These are phyloP conservation scores for Metarhizium robertsii DNA, from an alignment of 2,329 filamentous ascomycete species.

Conservation along the genomic window DNA sequence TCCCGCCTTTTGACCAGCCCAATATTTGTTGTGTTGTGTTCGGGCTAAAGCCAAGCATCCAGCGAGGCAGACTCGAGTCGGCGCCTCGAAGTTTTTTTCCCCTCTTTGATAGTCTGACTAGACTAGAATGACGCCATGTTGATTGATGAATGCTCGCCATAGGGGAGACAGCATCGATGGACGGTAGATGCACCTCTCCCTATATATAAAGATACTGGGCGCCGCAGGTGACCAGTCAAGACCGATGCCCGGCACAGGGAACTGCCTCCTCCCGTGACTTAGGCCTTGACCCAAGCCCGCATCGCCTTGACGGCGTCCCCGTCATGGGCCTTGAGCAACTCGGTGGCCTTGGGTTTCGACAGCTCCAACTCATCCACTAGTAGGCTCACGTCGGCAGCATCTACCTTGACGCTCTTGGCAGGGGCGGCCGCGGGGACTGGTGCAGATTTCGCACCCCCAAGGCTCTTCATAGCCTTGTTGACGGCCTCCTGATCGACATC, in stretches of 20 bases:
- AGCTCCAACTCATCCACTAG: conserved; percentile 67
- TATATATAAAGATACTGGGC: too few species aligned
- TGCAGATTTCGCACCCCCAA: conserved; percentile 29
- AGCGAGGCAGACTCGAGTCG: too few species aligned
- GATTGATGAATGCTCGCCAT: too few species aligned
- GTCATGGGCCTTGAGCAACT: conserved; percentile 62
- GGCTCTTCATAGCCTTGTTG: conserved; percentile 60
- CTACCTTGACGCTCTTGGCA: conserved; percentile 62
- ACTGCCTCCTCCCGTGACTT: neutral
- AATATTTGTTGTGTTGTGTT: too few species aligned
- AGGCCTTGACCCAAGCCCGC: conserved; percentile 38
- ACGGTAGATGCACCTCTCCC: too few species aligned
- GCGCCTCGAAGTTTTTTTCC: too few species aligned
- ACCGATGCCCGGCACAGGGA: neutral
- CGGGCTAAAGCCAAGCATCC: too few species aligned
- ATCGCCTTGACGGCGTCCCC: conserved; percentile 62
- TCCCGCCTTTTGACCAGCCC: too few species aligned
- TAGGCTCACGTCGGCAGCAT: conserved; percentile 59
- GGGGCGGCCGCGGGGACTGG: conserved; percentile 19
- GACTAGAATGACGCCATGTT: too few species aligned
- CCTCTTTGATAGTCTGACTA: too few species aligned
- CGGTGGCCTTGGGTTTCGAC: conserved; percentile 61
- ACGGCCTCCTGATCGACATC: conserved; percentile 62
- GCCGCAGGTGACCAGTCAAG: too few species aligned
- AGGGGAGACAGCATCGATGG: too few species aligned